Evolutionary conservation across 139 green algal genomes (phyloP), one percentile per base, ranked within the genome.

Genomic region (Astrephomene gubernaculifera): DNA sequence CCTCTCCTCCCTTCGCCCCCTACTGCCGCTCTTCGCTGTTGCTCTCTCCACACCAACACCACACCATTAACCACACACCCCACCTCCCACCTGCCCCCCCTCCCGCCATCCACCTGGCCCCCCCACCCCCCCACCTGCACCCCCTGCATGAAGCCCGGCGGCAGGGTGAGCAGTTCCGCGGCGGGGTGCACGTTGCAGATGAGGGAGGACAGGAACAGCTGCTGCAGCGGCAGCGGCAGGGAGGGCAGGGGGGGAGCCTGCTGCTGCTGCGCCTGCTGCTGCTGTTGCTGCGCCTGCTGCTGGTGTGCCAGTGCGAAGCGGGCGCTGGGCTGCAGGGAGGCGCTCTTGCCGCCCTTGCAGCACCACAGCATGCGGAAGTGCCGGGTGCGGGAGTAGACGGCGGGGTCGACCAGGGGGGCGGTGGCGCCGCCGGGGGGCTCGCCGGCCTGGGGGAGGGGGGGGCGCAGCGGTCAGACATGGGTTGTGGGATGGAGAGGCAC

Each of bases 351-450:
- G 7, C 90, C 94, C 88, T 98, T 98, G 91, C 88, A 90, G 87
- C 85, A 94, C 74, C 87, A 92, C 0, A 88, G 31, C 87, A 95
- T 87, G 68, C 95, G 89, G 85, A 97, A 97, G 91, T 98, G 94
- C 29, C 95, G 90, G 85, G 94, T 95, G 71, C 91, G 91, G 25
- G 76, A 92, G 91, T 97, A 97, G 1, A 97, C 95, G 1, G 93
- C 94, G 5, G 81, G 87, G 75, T 97, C 94, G 12, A 97, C 91
- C 60, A 96, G 67, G 22, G 52, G 89, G 24, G 86, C 86, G 21
- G 38, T 79, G 45, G 19, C 67, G 45, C 52, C 35, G 21, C 53
- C 82, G 17, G 78, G 61, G 31, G 41, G 43, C 78, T 74, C 78
- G 24, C 31, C 61, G 5, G 76, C 76, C 74, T 82, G 73, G 35